These are phyloP conservation scores for Phalaenopsis aphrodite DNA, from an alignment of 106 monocot genomes.

Conservation along the genomic window DNA sequence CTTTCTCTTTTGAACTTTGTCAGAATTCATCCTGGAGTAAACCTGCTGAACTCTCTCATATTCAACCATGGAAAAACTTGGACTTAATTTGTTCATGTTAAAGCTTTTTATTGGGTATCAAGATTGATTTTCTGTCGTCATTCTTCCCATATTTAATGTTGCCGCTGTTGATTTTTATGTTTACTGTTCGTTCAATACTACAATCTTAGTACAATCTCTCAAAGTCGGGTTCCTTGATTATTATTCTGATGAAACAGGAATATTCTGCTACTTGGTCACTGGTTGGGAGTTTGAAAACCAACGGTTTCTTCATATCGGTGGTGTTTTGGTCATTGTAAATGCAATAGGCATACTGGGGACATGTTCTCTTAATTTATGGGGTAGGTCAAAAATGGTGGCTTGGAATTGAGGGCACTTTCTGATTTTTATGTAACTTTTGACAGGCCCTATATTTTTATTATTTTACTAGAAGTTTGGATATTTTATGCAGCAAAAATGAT, in stretches of 20 bases:
- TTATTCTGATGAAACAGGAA: slow-evolving; percentile 21
- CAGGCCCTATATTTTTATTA: background rate
- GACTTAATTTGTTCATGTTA: background rate
- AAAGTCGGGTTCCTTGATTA: slow-evolving; percentile 7
- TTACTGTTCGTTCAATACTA: background rate
- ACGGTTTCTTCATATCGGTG: slow-evolving; percentile 6
- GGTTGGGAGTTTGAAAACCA: slow-evolving; percentile 6
- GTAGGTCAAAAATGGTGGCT: slow-evolving; percentile 19
- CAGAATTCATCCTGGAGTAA: background rate
- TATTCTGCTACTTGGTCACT: slow-evolving; percentile 7
- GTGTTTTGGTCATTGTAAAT: slow-evolving; percentile 8
- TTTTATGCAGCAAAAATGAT: background rate
- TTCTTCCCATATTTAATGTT: background rate
- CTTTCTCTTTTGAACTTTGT: background rate
- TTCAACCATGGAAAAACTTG: background rate
- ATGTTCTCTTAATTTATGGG: slow-evolving; percentile 36
- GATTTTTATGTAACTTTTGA: background rate
- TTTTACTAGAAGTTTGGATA: background rate
- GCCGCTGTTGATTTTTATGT: background rate
- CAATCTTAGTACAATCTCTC: slow-evolving; percentile 6
- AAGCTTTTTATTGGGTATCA: background rate
- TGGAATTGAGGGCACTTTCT: background rate
- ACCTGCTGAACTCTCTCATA: background rate
- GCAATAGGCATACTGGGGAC: slow-evolving; percentile 13
- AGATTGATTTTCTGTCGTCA: background rate